phyloP scores from a whole-genome alignment of 2,329 filamentous ascomycete genomes.

The Penicillium hesseltinei region DNA sequence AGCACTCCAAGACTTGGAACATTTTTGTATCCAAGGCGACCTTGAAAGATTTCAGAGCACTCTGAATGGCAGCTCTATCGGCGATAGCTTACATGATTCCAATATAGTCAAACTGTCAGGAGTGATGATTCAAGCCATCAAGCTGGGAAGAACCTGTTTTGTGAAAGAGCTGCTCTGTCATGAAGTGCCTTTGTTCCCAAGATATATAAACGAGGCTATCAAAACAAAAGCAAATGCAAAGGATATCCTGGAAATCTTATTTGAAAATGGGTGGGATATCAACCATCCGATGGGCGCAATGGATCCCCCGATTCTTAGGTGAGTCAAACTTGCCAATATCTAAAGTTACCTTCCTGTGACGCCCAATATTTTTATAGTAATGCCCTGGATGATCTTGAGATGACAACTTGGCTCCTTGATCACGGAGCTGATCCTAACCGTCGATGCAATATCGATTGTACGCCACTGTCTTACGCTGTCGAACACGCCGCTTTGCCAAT shows the following conservation, averaged over 20 bases:
- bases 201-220: neutral
- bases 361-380: slow-evolving; percentile 13
- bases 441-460: slow-evolving; percentile 24
- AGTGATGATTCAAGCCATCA: slow-evolving; percentile 23
- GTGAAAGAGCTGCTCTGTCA: neutral
- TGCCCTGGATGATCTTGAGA: slow-evolving; percentile 22
- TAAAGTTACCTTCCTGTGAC: neutral
- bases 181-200: neutral
- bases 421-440: slow-evolving; percentile 28
- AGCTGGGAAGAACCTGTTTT: neutral
- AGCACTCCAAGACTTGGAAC: neutral
- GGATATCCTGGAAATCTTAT: neutral
- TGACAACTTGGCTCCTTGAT: slow-evolving; percentile 27
- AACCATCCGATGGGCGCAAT: slow-evolving; percentile 21
- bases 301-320: slow-evolving; percentile 23
- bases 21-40: neutral
- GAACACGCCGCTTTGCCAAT: slow-evolving; percentile 17
- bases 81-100: neutral
- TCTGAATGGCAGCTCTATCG: neutral
- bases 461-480: slow-evolving; percentile 25
- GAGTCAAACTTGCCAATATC: slow-evolving; percentile 2
- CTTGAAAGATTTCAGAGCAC: slow-evolving; percentile 19
- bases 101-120: slow-evolving; percentile 2
- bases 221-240: neutral
- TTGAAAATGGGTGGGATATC: slow-evolving; percentile 19